Percentiles rank a stretch among this genome's conserved stretches.
Conservation (phyloP, 2,329 filamentous ascomycete species). For the Fusarium redolens region DNA sequence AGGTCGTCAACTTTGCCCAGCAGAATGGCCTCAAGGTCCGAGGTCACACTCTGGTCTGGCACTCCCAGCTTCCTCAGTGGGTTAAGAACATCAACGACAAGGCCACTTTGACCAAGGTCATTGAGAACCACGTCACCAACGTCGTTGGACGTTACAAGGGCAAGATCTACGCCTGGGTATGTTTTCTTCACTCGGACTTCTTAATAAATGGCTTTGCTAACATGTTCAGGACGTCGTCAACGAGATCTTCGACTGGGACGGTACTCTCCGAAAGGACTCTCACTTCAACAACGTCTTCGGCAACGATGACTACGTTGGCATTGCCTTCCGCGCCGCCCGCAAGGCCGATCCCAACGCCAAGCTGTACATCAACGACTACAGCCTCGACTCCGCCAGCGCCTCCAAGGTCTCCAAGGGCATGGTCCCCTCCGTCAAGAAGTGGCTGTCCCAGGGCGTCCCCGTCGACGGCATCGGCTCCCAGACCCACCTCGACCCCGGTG, state of each 20-base stretch:
- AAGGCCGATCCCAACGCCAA: constrained; percentile 74
- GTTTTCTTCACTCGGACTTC: accelerated
- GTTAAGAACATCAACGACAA: constrained; percentile 67
- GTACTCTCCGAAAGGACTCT: constrained; percentile 63
- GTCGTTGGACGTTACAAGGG: constrained; percentile 70
- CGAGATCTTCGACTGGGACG: constrained; percentile 73
- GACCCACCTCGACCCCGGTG: constrained; percentile 58
- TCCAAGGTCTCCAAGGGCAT: constrained; percentile 69
- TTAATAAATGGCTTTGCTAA: neutral
- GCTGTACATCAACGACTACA: constrained; percentile 82
- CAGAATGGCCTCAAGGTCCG: constrained; percentile 65
- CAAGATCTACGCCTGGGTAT: constrained; percentile 58
- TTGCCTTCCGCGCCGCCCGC: constrained; percentile 76
- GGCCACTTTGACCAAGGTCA: constrained; percentile 62
- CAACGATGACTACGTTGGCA: constrained; percentile 75
- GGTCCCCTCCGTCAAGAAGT: constrained; percentile 70
- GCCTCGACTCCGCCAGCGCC: constrained; percentile 69
- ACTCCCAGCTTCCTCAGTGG: constrained; percentile 70
- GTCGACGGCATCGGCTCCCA: constrained; percentile 68
- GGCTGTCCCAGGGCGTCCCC: constrained; percentile 66
- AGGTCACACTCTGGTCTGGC: constrained; percentile 75
- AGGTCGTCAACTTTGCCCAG: constrained; percentile 68
- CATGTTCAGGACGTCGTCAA: constrained; percentile 68
- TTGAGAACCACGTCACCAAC: constrained; percentile 69
- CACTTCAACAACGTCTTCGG: constrained; percentile 77